phyloP scores from a whole-genome alignment of 495 filamentous ascomycete genomes.

The Chlorociboria aeruginascens region DNA sequence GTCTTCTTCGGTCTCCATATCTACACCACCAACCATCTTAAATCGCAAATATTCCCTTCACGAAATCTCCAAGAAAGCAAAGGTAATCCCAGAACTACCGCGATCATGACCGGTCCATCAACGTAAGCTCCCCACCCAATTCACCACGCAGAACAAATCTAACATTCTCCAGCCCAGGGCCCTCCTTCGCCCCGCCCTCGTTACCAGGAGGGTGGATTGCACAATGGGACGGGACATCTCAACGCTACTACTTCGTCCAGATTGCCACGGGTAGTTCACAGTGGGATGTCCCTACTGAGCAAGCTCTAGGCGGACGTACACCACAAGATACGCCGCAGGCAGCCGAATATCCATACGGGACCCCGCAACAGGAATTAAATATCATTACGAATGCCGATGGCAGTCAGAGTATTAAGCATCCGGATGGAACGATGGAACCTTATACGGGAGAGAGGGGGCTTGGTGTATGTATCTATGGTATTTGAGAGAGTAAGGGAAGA shows the following conservation, averaged over 20 bases:
- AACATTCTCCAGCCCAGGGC: slow-evolving; percentile 36
- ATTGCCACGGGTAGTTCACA: slow-evolving; percentile 61
- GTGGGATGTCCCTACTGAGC: slow-evolving; percentile 65
- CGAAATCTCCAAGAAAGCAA: not conserved
- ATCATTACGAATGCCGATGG: slow-evolving; percentile 42
- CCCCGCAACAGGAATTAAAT: slow-evolving; percentile 24
- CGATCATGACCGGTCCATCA: slow-evolving; percentile 16
- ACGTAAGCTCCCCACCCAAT: slow-evolving; percentile 10
- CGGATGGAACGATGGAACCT: slow-evolving; percentile 39
- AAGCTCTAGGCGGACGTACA: slow-evolving; percentile 39
- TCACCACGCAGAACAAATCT: slow-evolving; percentile 12
- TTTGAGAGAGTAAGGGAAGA: not conserved
- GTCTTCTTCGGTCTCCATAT: not conserved
- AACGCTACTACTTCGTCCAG: slow-evolving; percentile 74
- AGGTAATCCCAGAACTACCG: not conserved
- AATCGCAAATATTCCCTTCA: not conserved
- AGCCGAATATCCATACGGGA: slow-evolving; percentile 39
- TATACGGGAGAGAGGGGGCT: slow-evolving; percentile 12
- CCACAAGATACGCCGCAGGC: slow-evolving; percentile 38
- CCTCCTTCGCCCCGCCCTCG: slow-evolving; percentile 55
- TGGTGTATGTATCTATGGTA: slow-evolving; percentile 8
- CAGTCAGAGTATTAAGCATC: slow-evolving; percentile 33
- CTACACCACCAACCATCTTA: not conserved
- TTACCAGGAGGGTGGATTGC: slow-evolving; percentile 72
- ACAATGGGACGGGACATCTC: slow-evolving; percentile 64